Base-by-base conservation (phyloP, 495 filamentous ascomycete genomes). In the Hyaloscypha finlandica region DNA sequence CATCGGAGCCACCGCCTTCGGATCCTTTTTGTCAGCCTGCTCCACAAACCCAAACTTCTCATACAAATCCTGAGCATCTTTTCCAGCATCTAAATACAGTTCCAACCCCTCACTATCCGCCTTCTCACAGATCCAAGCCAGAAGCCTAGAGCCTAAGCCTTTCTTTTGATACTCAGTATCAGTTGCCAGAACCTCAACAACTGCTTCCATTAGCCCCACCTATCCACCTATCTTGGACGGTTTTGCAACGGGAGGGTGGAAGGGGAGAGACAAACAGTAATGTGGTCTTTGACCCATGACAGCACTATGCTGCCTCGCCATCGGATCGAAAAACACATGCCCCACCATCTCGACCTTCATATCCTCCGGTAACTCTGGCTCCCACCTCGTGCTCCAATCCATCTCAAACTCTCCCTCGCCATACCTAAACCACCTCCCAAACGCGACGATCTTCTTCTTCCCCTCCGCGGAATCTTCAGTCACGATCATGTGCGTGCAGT, bases 41-140 rank as follows among this genome's bases (percentile, higher is more conserved):
- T 16, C 20, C n/a, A 57, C 59, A 32, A 32, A 67, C 4, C 65
- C 65, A 37, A 55, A 53, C 65, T 52, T 67, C 59, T 67, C 51
- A 58, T 67, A 67, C 45, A 67, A 48, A 14, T 1, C 2, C 45
- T 16, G 9, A 3, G 39, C 65, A 37, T 0, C 8, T 45, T 42
- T 33, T 6, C 8, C 14, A 3, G 35, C 66, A 68, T 63, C 59
- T 5, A 68, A 31, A 54, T 68, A 68, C 9, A 48, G 20, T 20
- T 68, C 61, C 32, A 64, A 2, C 19, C 61, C 60, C 20, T 64
- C 61, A 29, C 30, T 22, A 53, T 68, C 66, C 11, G 61, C 61
- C 16, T 31, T 30, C 8, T 68, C 54, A 52, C 6, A 14, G 8
- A 48, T 60, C 60, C 66, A 68, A 37, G 64, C 20, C 37, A 68